A percentile compares a stretch with the other conserved stretches of the same genome.
Evolutionary conservation across 1,284 basidiomycete genomes (phyloP).

Genomic region (Papiliotrema terrestris): DNA sequence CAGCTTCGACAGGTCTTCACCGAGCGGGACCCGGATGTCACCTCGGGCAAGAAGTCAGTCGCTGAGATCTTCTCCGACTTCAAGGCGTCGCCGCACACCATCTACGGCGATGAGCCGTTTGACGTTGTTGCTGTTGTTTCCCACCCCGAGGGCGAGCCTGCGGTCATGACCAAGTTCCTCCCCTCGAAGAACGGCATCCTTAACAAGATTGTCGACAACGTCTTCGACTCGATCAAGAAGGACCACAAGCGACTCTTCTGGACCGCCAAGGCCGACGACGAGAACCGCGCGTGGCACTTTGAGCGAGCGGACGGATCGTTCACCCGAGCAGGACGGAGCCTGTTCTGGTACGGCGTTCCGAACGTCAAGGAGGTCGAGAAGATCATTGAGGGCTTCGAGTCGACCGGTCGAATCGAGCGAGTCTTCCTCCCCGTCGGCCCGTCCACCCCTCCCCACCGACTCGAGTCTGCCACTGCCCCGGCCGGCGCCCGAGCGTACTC

Average conservation of each 20-base stretch:
- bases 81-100: constrained; percentile 78
- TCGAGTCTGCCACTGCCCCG: constrained; percentile 35
- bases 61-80: constrained; percentile 83
- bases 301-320: constrained; percentile 97
- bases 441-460: constrained; percentile 62
- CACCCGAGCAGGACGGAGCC: constrained; percentile 80
- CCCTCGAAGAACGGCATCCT: constrained; percentile 82
- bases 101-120: constrained; percentile 96
- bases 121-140: constrained; percentile 94
- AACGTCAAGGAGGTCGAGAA: constrained; percentile 90
- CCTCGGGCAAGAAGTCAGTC: constrained; percentile 77
- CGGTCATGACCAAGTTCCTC: constrained; percentile 90
- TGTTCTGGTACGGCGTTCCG: constrained; percentile 97
- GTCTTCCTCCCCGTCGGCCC: constrained; percentile 89
- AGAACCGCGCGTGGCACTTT: constrained; percentile 96
- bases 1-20: constrained; percentile 88
- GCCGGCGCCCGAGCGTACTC: constrained; percentile 64
- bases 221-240: constrained; percentile 92
- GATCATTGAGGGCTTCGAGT: constrained; percentile 77
- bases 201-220: constrained; percentile 95
- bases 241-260: constrained; percentile 94
- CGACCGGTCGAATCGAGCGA: constrained; percentile 77
- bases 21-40: constrained; percentile 90
- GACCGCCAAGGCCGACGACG: constrained; percentile 92
- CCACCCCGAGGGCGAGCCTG: constrained; percentile 82